Evolutionary conservation across 257 asterid genomes (phyloP).

Genomic region (Solanum arcanum): DNA sequence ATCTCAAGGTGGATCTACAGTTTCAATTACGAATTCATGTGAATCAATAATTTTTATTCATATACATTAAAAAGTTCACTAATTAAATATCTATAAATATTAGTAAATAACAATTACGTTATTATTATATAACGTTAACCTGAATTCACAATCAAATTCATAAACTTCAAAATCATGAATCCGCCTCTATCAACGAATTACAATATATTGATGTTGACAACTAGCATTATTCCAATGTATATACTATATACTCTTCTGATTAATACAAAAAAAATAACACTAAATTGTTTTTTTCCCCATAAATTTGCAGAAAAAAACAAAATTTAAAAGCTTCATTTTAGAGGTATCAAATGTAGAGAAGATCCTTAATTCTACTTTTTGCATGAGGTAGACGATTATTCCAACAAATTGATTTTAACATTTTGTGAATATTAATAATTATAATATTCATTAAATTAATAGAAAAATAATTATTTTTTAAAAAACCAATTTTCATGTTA

Average conservation of each 20-base stretch:
- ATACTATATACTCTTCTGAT: not conserved
- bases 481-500: not conserved
- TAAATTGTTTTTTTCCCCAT: not conserved
- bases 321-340: not conserved
- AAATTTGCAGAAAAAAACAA: not conserved
- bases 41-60: too few relatives aligned
- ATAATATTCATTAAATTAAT: too few relatives aligned
- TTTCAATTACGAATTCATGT: not conserved
- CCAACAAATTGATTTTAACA: not conserved
- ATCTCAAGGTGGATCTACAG: not conserved
- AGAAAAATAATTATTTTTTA: too few relatives aligned
- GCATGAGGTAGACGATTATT: not conserved
- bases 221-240: not conserved
- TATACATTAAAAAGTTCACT: too few relatives aligned
- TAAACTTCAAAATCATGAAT: not conserved
- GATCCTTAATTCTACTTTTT: not conserved
- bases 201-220: not conserved
- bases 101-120: not conserved
- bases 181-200: fast-evolving
- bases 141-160: not conserved
- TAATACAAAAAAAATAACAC: not conserved
- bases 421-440: not conserved
- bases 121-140: not conserved
- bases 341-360: not conserved
- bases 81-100: not conserved